Percentiles rank a stretch among this genome's conserved stretches.
These are phyloP conservation scores for Fusarium cyanostomum DNA, from an alignment of 2,329 filamentous ascomycete species.

Conservation along the genomic window DNA sequence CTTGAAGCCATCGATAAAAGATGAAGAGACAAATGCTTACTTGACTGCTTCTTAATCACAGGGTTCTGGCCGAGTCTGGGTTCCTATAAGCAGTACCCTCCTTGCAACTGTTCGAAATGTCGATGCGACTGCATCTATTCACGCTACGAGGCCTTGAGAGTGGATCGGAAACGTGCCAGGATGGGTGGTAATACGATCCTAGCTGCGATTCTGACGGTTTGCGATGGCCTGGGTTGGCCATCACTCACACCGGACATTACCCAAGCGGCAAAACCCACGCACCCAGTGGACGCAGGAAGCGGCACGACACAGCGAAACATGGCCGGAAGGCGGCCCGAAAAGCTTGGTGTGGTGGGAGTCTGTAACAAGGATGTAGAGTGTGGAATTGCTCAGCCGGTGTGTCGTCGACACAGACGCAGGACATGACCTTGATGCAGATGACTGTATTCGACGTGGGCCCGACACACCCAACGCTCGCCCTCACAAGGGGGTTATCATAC, in stretches of 20 bases:
- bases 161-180: slow-evolving; percentile 6
- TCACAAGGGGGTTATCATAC: slow-evolving; percentile 5
- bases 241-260: slow-evolving; percentile 10
- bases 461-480: neutral
- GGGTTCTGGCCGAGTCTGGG: slow-evolving; percentile 69
- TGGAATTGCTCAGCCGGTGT: slow-evolving; percentile 12
- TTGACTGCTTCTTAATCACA: slow-evolving; percentile 46
- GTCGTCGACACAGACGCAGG: slow-evolving; percentile 1
- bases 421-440: neutral
- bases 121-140: slow-evolving; percentile 11
- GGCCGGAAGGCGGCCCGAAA: slow-evolving; percentile 22
- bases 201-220: slow-evolving; percentile 9
- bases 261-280: slow-evolving; percentile 1
- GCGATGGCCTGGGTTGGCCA: slow-evolving; percentile 10
- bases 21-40: slow-evolving; percentile 34
- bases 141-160: slow-evolving; percentile 10
- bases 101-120: slow-evolving; percentile 19
- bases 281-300: slow-evolving; percentile 1
- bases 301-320: slow-evolving; percentile 8
- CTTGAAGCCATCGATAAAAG: slow-evolving; percentile 8
- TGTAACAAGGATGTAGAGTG: slow-evolving; percentile 13
- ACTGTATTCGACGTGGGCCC: slow-evolving; percentile 6
- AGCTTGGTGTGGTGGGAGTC: slow-evolving; percentile 24
- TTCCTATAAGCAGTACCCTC: slow-evolving; percentile 58
- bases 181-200: slow-evolving; percentile 13